A percentile compares a stretch with the other conserved stretches of the same genome.
phyloP scores from a whole-genome alignment of 805 yeast genomes.

The Schizosaccharomyces octosporus region DNA sequence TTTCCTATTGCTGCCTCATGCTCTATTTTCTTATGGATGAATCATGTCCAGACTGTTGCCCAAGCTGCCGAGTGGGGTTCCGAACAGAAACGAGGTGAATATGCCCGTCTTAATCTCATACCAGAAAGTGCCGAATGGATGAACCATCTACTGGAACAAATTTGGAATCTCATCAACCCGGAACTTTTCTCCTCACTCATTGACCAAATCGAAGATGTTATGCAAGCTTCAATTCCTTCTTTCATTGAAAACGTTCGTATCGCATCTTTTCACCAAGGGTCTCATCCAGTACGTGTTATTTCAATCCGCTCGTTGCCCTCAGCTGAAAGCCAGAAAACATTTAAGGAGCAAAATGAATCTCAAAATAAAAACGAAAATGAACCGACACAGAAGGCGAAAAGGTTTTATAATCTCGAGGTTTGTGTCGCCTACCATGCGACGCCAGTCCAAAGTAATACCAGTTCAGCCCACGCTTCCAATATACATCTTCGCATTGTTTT shows the following conservation, averaged over 20 bases:
- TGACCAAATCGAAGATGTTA: slow-evolving; percentile 2
- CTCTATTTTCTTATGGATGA: not conserved
- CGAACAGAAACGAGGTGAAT: not conserved
- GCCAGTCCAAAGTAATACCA: not conserved
- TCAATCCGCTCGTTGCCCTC: slow-evolving; percentile 1
- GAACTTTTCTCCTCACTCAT: not conserved
- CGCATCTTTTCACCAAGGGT: not conserved
- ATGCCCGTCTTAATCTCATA: not conserved
- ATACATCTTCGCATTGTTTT: not conserved
- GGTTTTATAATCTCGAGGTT: not conserved
- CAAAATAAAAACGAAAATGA: not conserved
- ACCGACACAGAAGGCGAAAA: not conserved
- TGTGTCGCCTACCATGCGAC: slow-evolving; percentile 1
- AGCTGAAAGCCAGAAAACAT: not conserved
- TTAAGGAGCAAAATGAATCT: not conserved
- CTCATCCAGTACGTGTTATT: slow-evolving; percentile 1
- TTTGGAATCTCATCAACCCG: not conserved
- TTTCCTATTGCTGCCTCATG: not conserved
- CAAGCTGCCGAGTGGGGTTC: not conserved
- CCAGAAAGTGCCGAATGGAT: slow-evolving; percentile 3
- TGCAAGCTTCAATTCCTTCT: slow-evolving; percentile 3
- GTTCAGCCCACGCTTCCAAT: not conserved
- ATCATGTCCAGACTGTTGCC: not conserved
- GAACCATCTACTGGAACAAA: not conserved
- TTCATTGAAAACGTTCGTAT: not conserved